These are phyloP conservation scores for Marasmius oreades DNA, from an alignment of 1,284 basidiomycete species.

Conservation along the genomic window DNA sequence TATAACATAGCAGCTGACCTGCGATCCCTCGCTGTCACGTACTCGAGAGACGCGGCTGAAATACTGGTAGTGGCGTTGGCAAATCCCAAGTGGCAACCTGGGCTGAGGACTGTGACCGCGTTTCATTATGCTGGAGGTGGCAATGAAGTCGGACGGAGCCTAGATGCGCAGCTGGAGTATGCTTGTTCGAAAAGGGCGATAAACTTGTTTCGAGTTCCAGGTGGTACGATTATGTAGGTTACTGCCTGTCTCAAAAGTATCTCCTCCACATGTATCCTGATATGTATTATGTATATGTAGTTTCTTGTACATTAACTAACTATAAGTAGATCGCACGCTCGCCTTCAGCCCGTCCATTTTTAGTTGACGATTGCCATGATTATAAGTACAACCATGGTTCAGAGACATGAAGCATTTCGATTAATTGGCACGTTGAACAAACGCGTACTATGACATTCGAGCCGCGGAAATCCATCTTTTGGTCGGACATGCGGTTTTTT, in stretches of 20 bases:
- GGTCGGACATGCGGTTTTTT: too few relatives aligned
- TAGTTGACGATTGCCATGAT: too few relatives aligned
- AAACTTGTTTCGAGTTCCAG: neutral
- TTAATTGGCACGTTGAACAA: too few relatives aligned
- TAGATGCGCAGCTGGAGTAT: neutral
- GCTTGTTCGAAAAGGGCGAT: neutral
- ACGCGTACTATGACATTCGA: too few relatives aligned
- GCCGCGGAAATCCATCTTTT: too few relatives aligned
- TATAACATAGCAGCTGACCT: neutral
- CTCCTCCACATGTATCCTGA: neutral
- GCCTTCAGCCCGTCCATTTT: too few relatives aligned
- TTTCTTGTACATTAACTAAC: neutral
- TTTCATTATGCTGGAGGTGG: neutral
- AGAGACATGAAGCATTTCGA: too few relatives aligned
- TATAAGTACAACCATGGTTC: too few relatives aligned
- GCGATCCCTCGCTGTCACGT: neutral
- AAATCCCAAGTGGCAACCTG: neutral
- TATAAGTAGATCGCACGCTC: too few relatives aligned
- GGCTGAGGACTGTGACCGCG: neutral
- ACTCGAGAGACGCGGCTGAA: neutral
- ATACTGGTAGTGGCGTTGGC: neutral
- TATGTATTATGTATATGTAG: neutral
- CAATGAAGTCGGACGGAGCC: neutral
- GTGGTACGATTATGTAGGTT: neutral
- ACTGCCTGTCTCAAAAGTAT: neutral